Base-by-base conservation (phyloP, 176 grass and related monocot species). In the Metroxylon sagu region DNA sequence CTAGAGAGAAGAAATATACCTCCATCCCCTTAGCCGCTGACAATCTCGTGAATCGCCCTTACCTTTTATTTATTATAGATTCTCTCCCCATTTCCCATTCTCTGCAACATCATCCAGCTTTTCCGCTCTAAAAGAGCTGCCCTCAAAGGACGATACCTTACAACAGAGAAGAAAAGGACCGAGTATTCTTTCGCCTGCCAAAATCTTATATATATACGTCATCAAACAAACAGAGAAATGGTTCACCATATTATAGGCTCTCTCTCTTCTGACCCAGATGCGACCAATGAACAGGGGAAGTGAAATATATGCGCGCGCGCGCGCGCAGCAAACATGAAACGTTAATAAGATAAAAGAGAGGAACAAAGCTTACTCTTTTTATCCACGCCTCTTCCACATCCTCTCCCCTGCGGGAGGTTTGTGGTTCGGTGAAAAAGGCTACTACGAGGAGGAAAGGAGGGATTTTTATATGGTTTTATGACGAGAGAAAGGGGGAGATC, bases 191-290 rank as follows among this genome's bases (percentile, higher is more conserved):
- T 19, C 19, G 27, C 30, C 54, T 57, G 7, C 54, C 27, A 69
- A 63, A 65, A 77, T 77, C 74, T 77, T 77, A 64, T 52, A 70
- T 57, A 25, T 57, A 25, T 19, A 67, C 74, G 74, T 77, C 74
- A 77, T 52, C 66, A 70, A 57, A 70, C 56, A 77, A 70, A 69
- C 74, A 61, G 54, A 70, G 50, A 30, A 77, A 70, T 61, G 64
- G 18, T 39, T 76, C 16, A 25, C 18, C 19, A 48, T 53, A 17
- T 67, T 15, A 25, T 29, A 51, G 58, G 58, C 14, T 60, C 25
- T 26, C 56, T 28, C 23, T 50, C 15, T 65, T 12, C 10, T 25
- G n/a, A 43, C 26, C 48, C 26, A 26, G 21, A 4, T 28, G 28
- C 54, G 52, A 50, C 16, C 48, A 25, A 52, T 7, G 35, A 43